Conservation (phyloP, 495 filamentous ascomycete genomes). For the Xylaria grammica region DNA sequence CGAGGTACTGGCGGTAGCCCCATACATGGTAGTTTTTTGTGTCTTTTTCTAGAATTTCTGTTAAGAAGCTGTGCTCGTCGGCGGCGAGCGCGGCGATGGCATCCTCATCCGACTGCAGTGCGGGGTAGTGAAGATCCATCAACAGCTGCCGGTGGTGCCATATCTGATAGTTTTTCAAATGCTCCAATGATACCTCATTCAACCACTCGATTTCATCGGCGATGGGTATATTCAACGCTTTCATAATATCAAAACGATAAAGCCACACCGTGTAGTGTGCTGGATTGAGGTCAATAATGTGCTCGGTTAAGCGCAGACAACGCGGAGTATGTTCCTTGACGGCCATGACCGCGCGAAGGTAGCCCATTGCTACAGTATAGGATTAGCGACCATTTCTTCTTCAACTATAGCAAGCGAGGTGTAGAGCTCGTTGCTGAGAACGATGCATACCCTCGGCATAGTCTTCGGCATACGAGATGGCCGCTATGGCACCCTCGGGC, state of each 20-base stretch:
- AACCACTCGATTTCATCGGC: conserved; percentile 80
- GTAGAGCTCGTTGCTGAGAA: not conserved
- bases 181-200: conserved; percentile 76
- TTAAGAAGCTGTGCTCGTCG: conserved; percentile 75
- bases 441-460: conserved; percentile 77
- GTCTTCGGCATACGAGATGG: conserved; percentile 83
- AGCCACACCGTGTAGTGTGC: conserved; percentile 99
- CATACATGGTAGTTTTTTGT: conserved; percentile 99
- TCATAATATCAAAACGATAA: conserved; percentile 80
- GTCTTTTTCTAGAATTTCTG: conserved; percentile 80
- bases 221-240: conserved; percentile 69
- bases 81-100: conserved; percentile 43
- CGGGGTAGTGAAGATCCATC: conserved; percentile 67
- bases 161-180: conserved; percentile 98
- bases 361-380: conserved; percentile 62
- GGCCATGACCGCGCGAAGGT: conserved; percentile 93
- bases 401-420: not conserved
- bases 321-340: conserved; percentile 80
- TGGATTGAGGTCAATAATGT: conserved; percentile 90
- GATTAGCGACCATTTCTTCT: conserved; percentile 19
- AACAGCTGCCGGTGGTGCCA: conserved; percentile 96
- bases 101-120: conserved; percentile 45
- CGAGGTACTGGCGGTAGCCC: conserved; percentile 93
- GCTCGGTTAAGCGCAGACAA: conserved; percentile 80
- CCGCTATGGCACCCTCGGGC: conserved; percentile 77